Conservation (phyloP, 2,329 filamentous ascomycete species). For the Colletotrichum sp. region DNA sequence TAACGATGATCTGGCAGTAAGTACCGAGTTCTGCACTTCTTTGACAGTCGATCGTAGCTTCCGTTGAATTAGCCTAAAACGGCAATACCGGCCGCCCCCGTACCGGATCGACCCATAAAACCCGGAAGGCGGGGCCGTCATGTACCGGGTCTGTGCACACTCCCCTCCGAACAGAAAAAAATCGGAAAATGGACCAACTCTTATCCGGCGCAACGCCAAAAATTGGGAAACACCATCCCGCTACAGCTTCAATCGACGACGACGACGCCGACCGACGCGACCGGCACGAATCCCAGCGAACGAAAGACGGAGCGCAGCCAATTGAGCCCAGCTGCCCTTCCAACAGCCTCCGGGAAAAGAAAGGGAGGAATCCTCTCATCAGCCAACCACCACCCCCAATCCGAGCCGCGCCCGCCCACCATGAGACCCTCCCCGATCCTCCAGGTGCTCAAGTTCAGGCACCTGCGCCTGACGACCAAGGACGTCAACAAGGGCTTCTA, state of each 20-base stretch:
- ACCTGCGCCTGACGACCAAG: slow-evolving; percentile 87
- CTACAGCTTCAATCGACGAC: neutral
- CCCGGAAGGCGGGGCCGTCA: neutral
- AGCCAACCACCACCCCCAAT: neutral
- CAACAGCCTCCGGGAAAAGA: neutral
- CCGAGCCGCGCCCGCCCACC: slow-evolving; percentile 26
- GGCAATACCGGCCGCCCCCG: neutral
- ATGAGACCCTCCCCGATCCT: slow-evolving; percentile 76
- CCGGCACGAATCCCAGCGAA: neutral
- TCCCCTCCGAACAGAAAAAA: neutral
- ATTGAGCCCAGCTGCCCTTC: neutral
- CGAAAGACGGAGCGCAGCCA: neutral
- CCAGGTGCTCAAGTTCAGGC: slow-evolving; percentile 70
- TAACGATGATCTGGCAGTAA: neutral
- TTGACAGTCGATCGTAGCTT: neutral
- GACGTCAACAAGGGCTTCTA: slow-evolving; percentile 94
- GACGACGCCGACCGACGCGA: neutral
- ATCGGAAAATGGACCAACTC: neutral
- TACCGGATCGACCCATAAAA: neutral
- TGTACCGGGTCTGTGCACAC: neutral
- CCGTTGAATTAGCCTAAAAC: neutral
- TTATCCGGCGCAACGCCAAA: slow-evolving; percentile 22
- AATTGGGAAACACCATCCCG: slow-evolving; percentile 8
- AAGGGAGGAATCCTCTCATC: neutral
- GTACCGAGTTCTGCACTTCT: neutral